A percentile compares a stretch with the other conserved stretches of the same genome.
Conservation (phyloP, 139 green algal genomes). For the Gonium pectorale region DNA sequence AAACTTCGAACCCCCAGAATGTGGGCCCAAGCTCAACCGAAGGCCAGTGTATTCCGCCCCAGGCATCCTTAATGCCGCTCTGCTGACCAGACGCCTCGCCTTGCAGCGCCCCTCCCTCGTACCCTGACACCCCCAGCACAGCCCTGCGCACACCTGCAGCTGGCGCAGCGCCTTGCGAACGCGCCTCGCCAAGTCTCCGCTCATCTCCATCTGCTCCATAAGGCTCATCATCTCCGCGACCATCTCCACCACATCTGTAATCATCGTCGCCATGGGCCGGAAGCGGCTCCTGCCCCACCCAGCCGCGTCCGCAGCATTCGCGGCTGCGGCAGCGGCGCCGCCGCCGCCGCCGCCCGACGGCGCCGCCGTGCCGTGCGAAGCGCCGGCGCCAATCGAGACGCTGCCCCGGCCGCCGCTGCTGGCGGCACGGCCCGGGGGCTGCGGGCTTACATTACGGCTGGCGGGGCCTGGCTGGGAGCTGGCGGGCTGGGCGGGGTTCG, state of each 20-base stretch:
- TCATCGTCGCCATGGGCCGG: background rate
- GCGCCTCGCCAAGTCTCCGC: background rate
- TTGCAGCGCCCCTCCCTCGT: too few relatives aligned
- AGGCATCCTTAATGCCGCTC: too few relatives aligned
- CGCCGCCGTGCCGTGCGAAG: too few relatives aligned
- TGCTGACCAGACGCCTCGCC: too few relatives aligned
- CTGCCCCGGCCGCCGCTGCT: conserved; percentile 19
- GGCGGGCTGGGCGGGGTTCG: too few relatives aligned
- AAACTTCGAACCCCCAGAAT: too few relatives aligned
- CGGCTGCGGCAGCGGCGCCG: background rate
- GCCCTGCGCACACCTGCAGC: conserved; percentile 40
- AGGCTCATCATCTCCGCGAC: background rate
- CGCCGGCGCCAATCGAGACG: background rate
- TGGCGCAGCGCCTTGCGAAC: conserved; percentile 36
- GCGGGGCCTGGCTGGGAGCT: too few relatives aligned
- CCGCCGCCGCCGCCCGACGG: background rate
- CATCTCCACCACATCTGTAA: background rate
- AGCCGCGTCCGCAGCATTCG: background rate
- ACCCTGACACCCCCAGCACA: too few relatives aligned
- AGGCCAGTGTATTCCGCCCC: too few relatives aligned
- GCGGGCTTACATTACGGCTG: too few relatives aligned
- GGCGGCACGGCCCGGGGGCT: too few relatives aligned
- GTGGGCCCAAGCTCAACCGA: background rate
- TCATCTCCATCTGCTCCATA: conserved; percentile 19
- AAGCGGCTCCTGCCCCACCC: background rate